phyloP scores from a whole-genome alignment of 1,139 yeast species.

The Arxiozyma slooffiae region DNA sequence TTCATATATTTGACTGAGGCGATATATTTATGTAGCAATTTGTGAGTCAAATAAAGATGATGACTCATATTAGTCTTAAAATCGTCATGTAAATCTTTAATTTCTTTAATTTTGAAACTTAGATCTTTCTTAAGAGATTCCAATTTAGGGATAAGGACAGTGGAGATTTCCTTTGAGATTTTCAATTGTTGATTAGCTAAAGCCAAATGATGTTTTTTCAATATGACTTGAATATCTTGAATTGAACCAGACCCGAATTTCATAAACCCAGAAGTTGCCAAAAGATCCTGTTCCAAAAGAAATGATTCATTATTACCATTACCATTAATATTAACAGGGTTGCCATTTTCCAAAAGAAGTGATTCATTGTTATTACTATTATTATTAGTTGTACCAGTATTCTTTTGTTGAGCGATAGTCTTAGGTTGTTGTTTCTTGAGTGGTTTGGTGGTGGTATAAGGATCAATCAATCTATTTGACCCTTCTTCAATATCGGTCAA shows the following conservation, averaged over 20 bases:
- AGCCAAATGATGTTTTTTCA: conserved; percentile 39
- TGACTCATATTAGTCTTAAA: conserved; percentile 30
- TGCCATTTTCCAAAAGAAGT: too few species aligned
- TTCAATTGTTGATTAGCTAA: conserved; percentile 37
- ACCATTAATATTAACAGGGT: too few species aligned
- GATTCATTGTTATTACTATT: too few species aligned
- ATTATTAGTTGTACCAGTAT: too few species aligned
- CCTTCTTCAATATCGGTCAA: conserved; percentile 32
- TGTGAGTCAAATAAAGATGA: conserved; percentile 35
- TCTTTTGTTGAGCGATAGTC: conserved; percentile 17
- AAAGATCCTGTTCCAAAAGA: neutral
- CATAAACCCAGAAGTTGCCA: conserved; percentile 40
- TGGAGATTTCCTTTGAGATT: conserved; percentile 49
- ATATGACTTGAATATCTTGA: conserved; percentile 40
- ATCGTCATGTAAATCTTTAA: conserved; percentile 28
- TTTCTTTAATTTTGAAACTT: conserved; percentile 54
- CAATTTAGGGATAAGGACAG: conserved; percentile 54
- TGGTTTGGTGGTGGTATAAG: conserved; percentile 19
- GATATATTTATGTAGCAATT: conserved; percentile 37
- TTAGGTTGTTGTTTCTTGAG: conserved; percentile 19
- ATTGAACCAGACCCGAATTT: conserved; percentile 43
- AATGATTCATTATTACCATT: neutral
- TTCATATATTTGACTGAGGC: conserved; percentile 30
- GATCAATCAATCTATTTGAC: conserved; percentile 30
- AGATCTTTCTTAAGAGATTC: conserved; percentile 63